Conservation (phyloP, 2,329 filamentous ascomycete genomes). For the Penicillium brevicompactum region DNA sequence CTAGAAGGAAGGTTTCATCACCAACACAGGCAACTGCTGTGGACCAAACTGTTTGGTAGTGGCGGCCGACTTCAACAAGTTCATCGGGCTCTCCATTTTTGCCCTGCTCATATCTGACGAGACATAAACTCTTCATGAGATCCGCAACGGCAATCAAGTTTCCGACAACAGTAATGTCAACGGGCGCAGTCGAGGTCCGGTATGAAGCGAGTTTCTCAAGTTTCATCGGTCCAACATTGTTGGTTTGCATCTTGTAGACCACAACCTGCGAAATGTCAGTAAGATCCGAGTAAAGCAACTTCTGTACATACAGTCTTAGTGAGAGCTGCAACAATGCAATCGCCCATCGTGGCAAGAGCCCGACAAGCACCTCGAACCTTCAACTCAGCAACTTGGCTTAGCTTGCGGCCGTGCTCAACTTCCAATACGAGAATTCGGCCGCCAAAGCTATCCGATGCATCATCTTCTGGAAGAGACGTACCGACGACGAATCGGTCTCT, state of each 20-base stretch:
- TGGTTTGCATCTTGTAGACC: constrained; percentile 55
- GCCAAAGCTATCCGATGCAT: constrained; percentile 51
- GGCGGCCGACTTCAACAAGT: constrained; percentile 74
- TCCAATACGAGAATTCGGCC: constrained; percentile 86
- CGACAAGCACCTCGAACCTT: constrained; percentile 78
- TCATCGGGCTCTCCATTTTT: constrained; percentile 60
- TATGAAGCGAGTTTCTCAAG: constrained; percentile 75
- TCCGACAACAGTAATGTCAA: constrained; percentile 74
- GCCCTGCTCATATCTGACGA: constrained; percentile 70
- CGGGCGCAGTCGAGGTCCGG: constrained; percentile 78
- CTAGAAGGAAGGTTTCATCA: constrained; percentile 74
- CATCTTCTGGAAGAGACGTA: constrained; percentile 74
- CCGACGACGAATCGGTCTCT: constrained; percentile 86
- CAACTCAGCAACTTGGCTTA: constrained; percentile 71
- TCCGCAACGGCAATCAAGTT: constrained; percentile 83
- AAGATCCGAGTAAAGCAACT: neutral
- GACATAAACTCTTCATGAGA: constrained; percentile 86
- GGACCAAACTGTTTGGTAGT: constrained; percentile 79
- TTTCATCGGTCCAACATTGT: constrained; percentile 42
- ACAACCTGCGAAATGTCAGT: constrained; percentile 52
- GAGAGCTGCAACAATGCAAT: constrained; percentile 81
- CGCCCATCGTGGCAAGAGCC: constrained; percentile 72
- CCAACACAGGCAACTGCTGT: constrained; percentile 76
- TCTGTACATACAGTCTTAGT: constrained; percentile 71
- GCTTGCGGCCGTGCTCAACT: constrained; percentile 67